Conservation (phyloP, 2,329 filamentous ascomycete genomes). For the Lecanicillium sp. region DNA sequence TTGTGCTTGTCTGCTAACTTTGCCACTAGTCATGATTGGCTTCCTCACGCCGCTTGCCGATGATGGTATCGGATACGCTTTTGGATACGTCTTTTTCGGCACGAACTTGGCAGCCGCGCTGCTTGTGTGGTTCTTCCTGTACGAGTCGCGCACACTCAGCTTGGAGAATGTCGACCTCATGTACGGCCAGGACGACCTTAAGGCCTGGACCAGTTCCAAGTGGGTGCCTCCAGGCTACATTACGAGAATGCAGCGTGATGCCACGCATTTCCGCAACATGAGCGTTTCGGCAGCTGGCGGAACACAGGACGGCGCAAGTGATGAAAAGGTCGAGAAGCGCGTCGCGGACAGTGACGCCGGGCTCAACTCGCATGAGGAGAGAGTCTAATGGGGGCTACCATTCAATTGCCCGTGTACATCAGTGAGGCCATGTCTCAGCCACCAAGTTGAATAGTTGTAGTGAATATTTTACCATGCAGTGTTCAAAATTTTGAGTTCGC, state of each 20-base stretch:
- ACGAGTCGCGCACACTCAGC: constrained; percentile 55
- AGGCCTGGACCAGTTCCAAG: constrained; percentile 50
- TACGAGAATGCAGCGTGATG: constrained; percentile 29
- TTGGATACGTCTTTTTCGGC: constrained; percentile 58
- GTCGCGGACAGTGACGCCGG: too few relatives aligned
- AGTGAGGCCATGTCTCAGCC: too few relatives aligned
- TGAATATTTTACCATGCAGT: too few relatives aligned
- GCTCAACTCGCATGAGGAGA: too few relatives aligned
- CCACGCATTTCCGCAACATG: constrained; percentile 14
- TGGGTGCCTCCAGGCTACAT: constrained; percentile 42
- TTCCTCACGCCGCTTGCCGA: constrained; percentile 64
- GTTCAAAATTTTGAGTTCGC: too few relatives aligned
- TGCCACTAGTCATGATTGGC: constrained; percentile 47
- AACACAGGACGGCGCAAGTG: too few relatives aligned
- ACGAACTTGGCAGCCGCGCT: constrained; percentile 51
- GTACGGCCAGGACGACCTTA: constrained; percentile 53
- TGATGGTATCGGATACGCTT: constrained; percentile 51
- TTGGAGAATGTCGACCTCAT: constrained; percentile 68
- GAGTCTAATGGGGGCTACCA: too few relatives aligned
- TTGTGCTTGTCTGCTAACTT: constrained; percentile 8
- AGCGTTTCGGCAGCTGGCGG: too few relatives aligned
- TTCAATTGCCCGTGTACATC: too few relatives aligned
- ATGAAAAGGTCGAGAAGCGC: too few relatives aligned
- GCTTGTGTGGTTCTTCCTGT: constrained; percentile 62
- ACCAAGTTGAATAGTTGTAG: too few relatives aligned